Base-by-base conservation (phyloP, 2,329 filamentous ascomycete species). In the Parascedosporium putredinis region DNA sequence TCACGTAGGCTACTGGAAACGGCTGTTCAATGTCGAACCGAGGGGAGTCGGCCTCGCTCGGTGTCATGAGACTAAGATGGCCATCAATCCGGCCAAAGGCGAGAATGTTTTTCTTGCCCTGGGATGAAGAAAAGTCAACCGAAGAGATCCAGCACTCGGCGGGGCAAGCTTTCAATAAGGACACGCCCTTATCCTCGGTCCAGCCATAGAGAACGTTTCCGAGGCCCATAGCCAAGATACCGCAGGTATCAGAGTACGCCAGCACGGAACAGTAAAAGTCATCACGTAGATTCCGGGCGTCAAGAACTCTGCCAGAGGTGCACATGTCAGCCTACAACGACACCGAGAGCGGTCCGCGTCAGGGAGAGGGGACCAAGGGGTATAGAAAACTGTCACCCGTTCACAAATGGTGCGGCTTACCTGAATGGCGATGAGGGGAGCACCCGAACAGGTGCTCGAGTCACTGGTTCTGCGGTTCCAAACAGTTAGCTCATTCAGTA, bases 191-290 rank as follows among this genome's bases (percentile, higher is more conserved):
- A 29, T 71, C 66, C 62, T 97, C 90, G 0, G 88, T 91, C 93
- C 91, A 98, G 4, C 87, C 78, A 63, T 95, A 96, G 4, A 98
- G 77, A 31, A 82, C 73, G 49, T 83, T 81, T 0, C 83, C 84
- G 12, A 97, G 73, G 0, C 88, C 91, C 16, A 97, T 87, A 16
- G 88, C 91, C 14, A 98, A 75, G 12, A 84, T 86, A 49, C 85
- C 78, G 47, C 81, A 78, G 6, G 79, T 85, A 36, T 76, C 65
- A 0, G 85, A 95, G 64, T 95, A 97, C 8, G 93, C 88, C 49
- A 98, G 74, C 2, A 90, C 75, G 0, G 90, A 93, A 67, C 89
- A 96, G 63, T 98, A 98, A 63, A 90, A 98, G 64, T 98, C 91
- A 59, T 97, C 89, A 51, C 88, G 81, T n/a, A 97, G 72, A 47